Evolutionary conservation across 257 asterid genomes (phyloP).

Genomic region (Solanum neorickii): DNA sequence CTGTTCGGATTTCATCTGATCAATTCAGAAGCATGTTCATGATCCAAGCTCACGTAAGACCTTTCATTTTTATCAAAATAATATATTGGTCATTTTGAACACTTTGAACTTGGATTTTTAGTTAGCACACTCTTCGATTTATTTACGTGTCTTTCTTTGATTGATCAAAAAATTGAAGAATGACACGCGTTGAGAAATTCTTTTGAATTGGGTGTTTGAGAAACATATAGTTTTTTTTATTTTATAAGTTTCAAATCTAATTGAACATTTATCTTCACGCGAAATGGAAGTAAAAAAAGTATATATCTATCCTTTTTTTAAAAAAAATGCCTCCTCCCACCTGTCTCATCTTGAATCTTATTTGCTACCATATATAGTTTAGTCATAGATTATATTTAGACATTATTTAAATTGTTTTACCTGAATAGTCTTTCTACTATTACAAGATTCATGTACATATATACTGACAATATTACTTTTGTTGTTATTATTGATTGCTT

Average conservation of each 20-base stretch:
- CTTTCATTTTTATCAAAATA: background rate
- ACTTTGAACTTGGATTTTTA: background rate
- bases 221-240: background rate
- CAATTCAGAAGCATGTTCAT: conserved; percentile 15
- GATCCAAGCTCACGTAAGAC: conserved; percentile 13
- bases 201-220: background rate
- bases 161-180: background rate
- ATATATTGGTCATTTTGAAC: background rate
- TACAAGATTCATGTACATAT: background rate
- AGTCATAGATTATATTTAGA: too few relatives aligned
- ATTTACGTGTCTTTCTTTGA: background rate
- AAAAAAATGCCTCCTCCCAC: too few relatives aligned
- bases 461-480: background rate
- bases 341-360: too few relatives aligned
- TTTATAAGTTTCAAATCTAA: background rate
- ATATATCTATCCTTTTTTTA: background rate
- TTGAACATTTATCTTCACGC: background rate
- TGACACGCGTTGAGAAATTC: background rate
- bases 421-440: background rate
- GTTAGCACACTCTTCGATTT: background rate
- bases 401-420: too few relatives aligned
- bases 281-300: background rate
- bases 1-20: conserved; percentile 25
- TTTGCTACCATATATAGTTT: too few relatives aligned
- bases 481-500: background rate